These are phyloP conservation scores for Asterionellopsis glacialis DNA, from an alignment of 108 stramenopile genomes.

Conservation along the genomic window DNA sequence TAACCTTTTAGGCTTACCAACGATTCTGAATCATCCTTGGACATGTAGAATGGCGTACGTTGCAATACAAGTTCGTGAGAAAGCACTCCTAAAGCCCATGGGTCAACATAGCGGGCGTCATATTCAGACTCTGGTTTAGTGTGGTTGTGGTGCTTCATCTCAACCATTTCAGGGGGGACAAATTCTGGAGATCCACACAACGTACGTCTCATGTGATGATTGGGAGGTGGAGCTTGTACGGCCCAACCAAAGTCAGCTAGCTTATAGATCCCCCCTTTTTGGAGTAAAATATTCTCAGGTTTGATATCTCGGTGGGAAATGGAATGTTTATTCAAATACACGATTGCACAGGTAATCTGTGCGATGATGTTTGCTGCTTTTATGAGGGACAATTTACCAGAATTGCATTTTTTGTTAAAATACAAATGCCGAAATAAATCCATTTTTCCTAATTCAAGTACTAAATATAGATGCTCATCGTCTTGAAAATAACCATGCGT, in stretches of 20 bases:
- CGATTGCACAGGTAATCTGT: conserved; percentile 36
- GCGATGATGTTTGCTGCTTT: too few species aligned
- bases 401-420: too few species aligned
- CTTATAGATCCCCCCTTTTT: not conserved
- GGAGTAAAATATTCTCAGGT: conserved; percentile 82
- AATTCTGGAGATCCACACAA: not conserved
- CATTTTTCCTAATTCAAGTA: too few species aligned
- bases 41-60: not conserved
- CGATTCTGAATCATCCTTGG: not conserved
- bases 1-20: not conserved
- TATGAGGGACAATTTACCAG: too few species aligned
- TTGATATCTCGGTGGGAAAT: conserved; percentile 89
- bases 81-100: not conserved
- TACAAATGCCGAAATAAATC: too few species aligned
- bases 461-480: too few species aligned
- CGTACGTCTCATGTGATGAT: not conserved
- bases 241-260: conserved; percentile 1
- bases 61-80: not conserved
- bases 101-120: not conserved
- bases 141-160: too few species aligned
- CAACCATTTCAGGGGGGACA: not conserved
- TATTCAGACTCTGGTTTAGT: not conserved
- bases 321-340: conserved; percentile 74
- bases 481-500: too few species aligned
- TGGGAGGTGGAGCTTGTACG: not conserved